Evolutionary conservation across 2,329 filamentous ascomycete species (phyloP), one percentile per base, ranked within the genome.

Genomic region (Fonsecaea pedrosoi): DNA sequence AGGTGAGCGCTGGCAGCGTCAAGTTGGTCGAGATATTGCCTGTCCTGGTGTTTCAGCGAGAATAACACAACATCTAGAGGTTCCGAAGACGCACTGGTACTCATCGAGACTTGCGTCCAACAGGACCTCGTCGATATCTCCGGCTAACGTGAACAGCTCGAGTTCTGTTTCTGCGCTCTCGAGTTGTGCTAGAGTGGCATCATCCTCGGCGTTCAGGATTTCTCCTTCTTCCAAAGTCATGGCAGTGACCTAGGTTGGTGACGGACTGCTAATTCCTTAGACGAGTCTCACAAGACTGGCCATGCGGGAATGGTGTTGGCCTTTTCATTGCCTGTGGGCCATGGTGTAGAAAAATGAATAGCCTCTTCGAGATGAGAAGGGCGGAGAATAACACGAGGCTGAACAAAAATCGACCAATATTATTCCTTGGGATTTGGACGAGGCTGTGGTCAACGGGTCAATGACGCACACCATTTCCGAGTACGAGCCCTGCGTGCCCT

Each of bases 31-130:
- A 88, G 87, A 77, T 95, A 97, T 34, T 90, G 82, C 73, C 89
- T 92, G 70, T 18, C 32, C n/a, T 35, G 6, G n/a, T 9, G 37
- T 38, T 38, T 25, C 32, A 60, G 54, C 37, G 54, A 60, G 15
- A 58, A 56, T 32, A 58, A 62, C 68, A 59, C 71, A 67, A 35
- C 25, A 25, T 60, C 12, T 30, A 12, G 38, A 65, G 38, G 34
- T 54, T 34, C 30, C 8, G 3, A 8, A 9, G 32, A 77, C 88
- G 72, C 85, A 94, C 89, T 90, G 82, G 77, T 97, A 97, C 76
- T 94, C 89, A 72, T 91, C 89, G 77, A 96, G 92, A 76, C 92
- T 95, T 61, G 92, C 89, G 73, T 94, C 87, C 35, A 96, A 82
- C 74, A 98, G 80, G 71, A 88, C 86, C 55, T 87, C 85, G 72